These are phyloP conservation scores for Crucibulum laeve DNA, from an alignment of 768 basidiomycete species.

Conservation along the genomic window DNA sequence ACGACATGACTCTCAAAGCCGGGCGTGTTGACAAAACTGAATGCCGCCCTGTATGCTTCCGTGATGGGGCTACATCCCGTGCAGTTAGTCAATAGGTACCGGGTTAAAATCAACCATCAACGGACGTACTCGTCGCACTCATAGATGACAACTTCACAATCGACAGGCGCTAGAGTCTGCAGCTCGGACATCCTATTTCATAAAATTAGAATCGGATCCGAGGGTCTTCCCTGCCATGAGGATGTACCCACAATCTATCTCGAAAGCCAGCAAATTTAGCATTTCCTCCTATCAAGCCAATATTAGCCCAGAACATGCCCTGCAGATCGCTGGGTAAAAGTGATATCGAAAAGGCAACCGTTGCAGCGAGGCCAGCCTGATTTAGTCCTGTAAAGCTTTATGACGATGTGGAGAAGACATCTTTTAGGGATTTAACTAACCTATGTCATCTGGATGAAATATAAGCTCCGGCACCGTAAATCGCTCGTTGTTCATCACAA, in stretches of 20 bases:
- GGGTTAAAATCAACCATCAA: conserved; percentile 5
- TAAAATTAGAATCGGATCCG: conserved; percentile 4
- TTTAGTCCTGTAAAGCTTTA: conserved; percentile 50
- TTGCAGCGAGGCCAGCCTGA: conserved; percentile 74
- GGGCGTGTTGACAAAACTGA: conserved; percentile 50
- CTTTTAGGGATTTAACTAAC: conserved; percentile 33
- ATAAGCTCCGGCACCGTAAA: conserved; percentile 91
- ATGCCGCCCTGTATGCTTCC: conserved; percentile 60
- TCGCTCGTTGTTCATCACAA: conserved; percentile 88
- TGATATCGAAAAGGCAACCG: conserved; percentile 73
- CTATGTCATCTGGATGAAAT: conserved; percentile 88
- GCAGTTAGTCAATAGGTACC: conserved; percentile 4
- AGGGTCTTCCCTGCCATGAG: conserved; percentile 7
- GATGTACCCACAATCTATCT: conserved; percentile 62
- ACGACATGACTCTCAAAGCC: conserved; percentile 52
- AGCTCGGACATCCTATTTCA: conserved; percentile 64
- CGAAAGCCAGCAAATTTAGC: conserved; percentile 72
- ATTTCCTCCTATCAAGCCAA: conserved; percentile 85
- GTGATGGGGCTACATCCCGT: conserved; percentile 48
- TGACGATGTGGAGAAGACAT: conserved; percentile 1
- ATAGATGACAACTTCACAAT: conserved; percentile 71
- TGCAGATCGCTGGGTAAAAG: conserved; percentile 75
- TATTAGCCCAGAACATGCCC: conserved; percentile 95
- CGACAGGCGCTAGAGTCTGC: conserved; percentile 75
- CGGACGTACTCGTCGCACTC: conserved; percentile 66